A percentile compares a stretch with the other conserved stretches of the same genome.
These are phyloP conservation scores for Sugiyamaella paludigena DNA, from an alignment of 1,139 yeast species.

Conservation along the genomic window DNA sequence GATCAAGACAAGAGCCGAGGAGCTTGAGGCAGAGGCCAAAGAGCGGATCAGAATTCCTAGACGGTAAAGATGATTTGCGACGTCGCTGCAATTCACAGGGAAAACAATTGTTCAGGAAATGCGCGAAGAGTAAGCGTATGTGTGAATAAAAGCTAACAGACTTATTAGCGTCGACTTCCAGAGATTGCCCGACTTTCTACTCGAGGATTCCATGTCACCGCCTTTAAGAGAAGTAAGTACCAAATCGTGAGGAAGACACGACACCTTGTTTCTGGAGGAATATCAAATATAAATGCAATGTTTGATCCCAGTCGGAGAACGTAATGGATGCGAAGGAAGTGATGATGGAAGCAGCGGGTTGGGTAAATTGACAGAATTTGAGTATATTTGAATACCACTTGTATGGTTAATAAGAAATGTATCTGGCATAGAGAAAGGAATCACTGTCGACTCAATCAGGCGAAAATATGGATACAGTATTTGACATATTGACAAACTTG, in stretches of 20 bases:
- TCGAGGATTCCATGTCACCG: slow-evolving; percentile 28
- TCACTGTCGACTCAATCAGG: too few species aligned
- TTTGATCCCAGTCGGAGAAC: neutral
- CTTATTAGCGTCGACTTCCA: slow-evolving; percentile 18
- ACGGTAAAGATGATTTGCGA: too few species aligned
- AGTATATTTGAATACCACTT: too few species aligned
- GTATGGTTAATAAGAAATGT: too few species aligned
- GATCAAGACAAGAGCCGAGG: too few species aligned
- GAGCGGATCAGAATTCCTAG: too few species aligned
- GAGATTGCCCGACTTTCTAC: slow-evolving; percentile 18
- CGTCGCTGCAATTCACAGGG: neutral
- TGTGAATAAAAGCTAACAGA: slow-evolving; percentile 2
- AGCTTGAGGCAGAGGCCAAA: too few species aligned
- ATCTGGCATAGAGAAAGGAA: too few species aligned
- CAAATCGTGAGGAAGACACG: too few species aligned
- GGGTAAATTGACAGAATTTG: neutral
- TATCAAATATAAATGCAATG: neutral
- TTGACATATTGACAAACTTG: too few species aligned
- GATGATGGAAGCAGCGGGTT: neutral
- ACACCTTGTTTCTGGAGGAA: too few species aligned
- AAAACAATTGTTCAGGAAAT: neutral
- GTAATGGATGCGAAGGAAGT: neutral
- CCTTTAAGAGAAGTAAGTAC: slow-evolving; percentile 23
- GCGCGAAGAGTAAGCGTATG: neutral
- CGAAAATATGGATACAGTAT: too few species aligned